phyloP scores from a whole-genome alignment of 805 yeast species.

The Kodamaea hsintzibuensis region DNA sequence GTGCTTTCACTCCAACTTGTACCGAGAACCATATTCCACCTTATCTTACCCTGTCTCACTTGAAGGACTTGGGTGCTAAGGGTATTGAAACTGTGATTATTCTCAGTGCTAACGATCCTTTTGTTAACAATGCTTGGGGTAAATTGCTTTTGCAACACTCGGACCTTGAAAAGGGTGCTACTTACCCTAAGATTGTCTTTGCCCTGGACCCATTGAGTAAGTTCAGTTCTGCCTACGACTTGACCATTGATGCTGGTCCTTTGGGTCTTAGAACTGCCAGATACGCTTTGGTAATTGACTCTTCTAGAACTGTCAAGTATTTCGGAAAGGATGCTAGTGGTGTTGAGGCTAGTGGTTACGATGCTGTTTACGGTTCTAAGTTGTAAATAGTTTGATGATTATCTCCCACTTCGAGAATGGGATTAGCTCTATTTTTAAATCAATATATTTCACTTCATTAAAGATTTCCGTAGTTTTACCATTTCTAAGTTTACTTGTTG shows the following conservation, averaged over 20 bases:
- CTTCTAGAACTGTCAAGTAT: slow-evolving; percentile 31
- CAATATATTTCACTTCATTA: neutral
- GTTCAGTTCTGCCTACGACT: slow-evolving; percentile 30
- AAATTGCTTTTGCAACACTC: slow-evolving; percentile 36
- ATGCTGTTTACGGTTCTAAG: slow-evolving; percentile 38
- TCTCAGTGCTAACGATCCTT: slow-evolving; percentile 45
- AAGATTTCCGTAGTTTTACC: neutral
- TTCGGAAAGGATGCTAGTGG: slow-evolving; percentile 36
- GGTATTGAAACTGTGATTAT: slow-evolving; percentile 34
- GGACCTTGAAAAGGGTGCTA: slow-evolving; percentile 11
- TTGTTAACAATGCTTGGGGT: slow-evolving; percentile 47
- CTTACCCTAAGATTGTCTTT: slow-evolving; percentile 31
- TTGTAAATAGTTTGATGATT: slow-evolving; percentile 17
- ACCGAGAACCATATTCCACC: slow-evolving; percentile 47
- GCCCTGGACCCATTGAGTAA: slow-evolving; percentile 42
- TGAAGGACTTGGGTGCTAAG: slow-evolving; percentile 26
- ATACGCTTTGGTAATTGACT: slow-evolving; percentile 38
- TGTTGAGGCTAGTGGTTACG: slow-evolving; percentile 37
- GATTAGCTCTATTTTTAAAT: neutral
- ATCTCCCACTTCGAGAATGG: neutral
- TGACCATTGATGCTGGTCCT: slow-evolving; percentile 36
- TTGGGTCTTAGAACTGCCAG: slow-evolving; percentile 41
- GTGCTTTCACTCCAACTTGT: slow-evolving; percentile 47
- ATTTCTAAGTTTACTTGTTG: no score
- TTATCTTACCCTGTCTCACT: slow-evolving; percentile 25